Conservation (phyloP, 441 rosid species). For the Gossypium gossypioides region DNA sequence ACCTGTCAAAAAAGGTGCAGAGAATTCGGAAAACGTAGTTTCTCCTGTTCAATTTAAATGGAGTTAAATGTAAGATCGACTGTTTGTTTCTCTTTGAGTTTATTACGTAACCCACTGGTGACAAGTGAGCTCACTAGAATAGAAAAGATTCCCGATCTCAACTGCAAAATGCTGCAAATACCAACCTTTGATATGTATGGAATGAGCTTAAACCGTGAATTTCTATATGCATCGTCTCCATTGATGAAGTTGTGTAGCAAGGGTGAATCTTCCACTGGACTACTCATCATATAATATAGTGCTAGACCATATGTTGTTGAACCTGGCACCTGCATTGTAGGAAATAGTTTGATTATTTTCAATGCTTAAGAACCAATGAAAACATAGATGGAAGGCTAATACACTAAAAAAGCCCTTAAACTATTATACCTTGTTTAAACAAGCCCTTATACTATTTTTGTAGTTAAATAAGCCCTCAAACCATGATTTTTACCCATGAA, state of each 20-base stretch:
- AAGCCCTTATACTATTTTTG: no score
- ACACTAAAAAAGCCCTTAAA: no score
- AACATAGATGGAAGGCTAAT: neutral
- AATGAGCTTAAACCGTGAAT: constrained; percentile 94
- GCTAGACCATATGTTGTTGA: constrained; percentile 76
- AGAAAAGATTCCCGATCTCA: constrained; percentile 1
- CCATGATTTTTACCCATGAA: no score
- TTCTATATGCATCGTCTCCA: constrained; percentile 80
- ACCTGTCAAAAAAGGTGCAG: neutral
- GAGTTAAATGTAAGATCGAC: neutral
- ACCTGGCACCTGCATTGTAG: constrained; percentile 66
- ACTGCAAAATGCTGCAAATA: neutral
- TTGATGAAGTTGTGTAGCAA: constrained; percentile 68
- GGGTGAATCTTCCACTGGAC: constrained; percentile 71
- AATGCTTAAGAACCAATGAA: neutral
- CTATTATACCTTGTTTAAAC: no score
- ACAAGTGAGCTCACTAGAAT: neutral
- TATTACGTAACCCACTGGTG: neutral
- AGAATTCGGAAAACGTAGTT: neutral
- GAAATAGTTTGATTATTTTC: constrained; percentile 13
- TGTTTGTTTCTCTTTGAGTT: neutral
- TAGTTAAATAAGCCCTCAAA: no score
- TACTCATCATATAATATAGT: constrained; percentile 81
- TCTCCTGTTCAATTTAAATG: neutral
- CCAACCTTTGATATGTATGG: constrained; percentile 93